Conservation (phyloP, 805 yeast genomes). For the Lachancea thermotolerans region DNA sequence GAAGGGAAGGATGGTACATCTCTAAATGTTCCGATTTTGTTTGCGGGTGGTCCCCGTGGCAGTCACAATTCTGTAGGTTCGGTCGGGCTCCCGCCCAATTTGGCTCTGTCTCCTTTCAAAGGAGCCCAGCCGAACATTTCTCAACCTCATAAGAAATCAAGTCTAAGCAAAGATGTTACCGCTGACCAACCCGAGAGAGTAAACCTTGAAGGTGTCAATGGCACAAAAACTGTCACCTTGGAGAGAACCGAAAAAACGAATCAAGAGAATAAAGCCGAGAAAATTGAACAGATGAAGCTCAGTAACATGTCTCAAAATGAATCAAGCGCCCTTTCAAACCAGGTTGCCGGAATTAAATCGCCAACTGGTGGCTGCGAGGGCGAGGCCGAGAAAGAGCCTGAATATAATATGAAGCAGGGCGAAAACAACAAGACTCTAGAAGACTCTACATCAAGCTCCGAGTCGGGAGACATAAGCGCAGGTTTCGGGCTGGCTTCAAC, state of each 20-base stretch:
- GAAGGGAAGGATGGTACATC: conserved; percentile 1
- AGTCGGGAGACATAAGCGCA: conserved; percentile 18
- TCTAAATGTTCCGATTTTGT: conserved; percentile 15
- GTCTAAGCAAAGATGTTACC: conserved; percentile 20
- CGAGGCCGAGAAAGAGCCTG: not conserved
- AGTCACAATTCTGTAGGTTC: conserved; percentile 23
- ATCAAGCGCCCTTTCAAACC: conserved; percentile 9
- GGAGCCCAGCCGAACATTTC: too few relatives aligned
- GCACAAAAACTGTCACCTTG: not conserved
- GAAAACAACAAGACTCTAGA: not conserved
- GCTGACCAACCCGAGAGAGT: not conserved
- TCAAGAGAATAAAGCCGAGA: conserved; percentile 11
- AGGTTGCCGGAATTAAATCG: conserved; percentile 1
- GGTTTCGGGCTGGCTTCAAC: conserved; percentile 27
- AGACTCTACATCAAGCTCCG: conserved; percentile 20
- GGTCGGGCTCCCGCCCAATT: conserved; percentile 11
- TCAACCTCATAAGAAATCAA: conserved; percentile 16
- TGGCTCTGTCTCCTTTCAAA: conserved; percentile 6
- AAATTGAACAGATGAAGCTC: conserved; percentile 10
- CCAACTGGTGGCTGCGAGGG: not conserved
- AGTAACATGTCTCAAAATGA: conserved; percentile 9
- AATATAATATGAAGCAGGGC: not conserved
- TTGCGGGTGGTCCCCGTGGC: conserved; percentile 23
- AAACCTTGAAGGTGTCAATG: not conserved
- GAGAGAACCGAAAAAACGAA: conserved; percentile 8